Evolutionary conservation across 352 stramenopile species (phyloP), one percentile per base, ranked within the genome.

Genomic region (Phytopythium aichiense): DNA sequence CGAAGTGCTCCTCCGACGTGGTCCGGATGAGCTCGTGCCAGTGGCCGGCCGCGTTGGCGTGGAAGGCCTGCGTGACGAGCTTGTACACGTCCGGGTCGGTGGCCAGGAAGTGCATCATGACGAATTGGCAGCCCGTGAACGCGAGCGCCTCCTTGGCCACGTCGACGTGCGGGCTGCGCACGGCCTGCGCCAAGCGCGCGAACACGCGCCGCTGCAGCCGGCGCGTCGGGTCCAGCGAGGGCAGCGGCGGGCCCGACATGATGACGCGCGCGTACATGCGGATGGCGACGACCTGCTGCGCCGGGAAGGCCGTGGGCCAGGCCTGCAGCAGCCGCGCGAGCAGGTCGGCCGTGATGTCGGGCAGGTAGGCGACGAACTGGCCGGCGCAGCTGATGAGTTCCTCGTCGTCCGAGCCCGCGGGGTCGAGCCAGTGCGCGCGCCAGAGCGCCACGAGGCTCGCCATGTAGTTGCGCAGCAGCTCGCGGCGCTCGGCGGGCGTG

Each of bases 281-380:
- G 61, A 89, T 91, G 11, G 87, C 84, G 12, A 88, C 72, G 6
- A 92, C 79, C 56, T 95, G 76, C 54, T 89, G 73, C 38, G 77
- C 73, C 6, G 87, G 87, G 62, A 77, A 89, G 12, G 74, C 72
- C n/a, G 70, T 69, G 12, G 87, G 87, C 87, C 87, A 95, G 23
- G 75, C 65, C 18, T 58, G 72, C 31, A 93, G 61, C 46, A 94
- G 60, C 9, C 80, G 77, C 33, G 69, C 61, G 20, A 95, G 64
- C 63, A 95, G 42, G 12, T 71, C 65, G 2, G 66, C 58, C 5
- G 83, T 83, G 11, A 85, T 72, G 2, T 81, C 73, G 0, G 87
- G 87, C 48, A 92, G 72, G 64, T 95, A 94, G 28, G 87, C 82
- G n/a, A 92, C 87, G 58, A 92, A 91, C 63, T 95, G 87, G 20